A percentile compares a stretch with the other conserved stretches of the same genome.
These are phyloP conservation scores for Cyphellophora europaea DNA, from an alignment of 2,329 filamentous ascomycete species.

Conservation along the genomic window DNA sequence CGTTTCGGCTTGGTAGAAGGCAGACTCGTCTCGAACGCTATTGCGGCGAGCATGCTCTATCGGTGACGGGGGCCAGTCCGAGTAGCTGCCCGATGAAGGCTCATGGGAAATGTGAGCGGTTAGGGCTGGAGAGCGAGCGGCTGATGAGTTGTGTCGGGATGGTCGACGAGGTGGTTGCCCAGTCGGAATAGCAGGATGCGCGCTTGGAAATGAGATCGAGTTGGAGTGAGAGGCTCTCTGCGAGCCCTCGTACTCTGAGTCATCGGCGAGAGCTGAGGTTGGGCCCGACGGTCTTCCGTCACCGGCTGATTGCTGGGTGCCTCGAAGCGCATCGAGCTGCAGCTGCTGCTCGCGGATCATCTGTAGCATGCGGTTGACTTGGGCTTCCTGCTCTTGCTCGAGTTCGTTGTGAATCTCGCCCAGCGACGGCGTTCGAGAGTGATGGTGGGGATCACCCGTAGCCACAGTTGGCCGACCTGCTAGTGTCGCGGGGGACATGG, in stretches of 20 bases:
- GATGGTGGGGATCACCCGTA: slow-evolving; percentile 38
- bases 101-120: slow-evolving; percentile 21
- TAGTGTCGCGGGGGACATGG: slow-evolving; percentile 33
- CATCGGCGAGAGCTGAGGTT: slow-evolving; percentile 29
- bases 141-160: slow-evolving; percentile 26
- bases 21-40: slow-evolving; percentile 35
- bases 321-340: slow-evolving; percentile 31
- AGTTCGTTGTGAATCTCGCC: slow-evolving; percentile 42
- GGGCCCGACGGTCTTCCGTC: slow-evolving; percentile 24
- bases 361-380: slow-evolving; percentile 42
- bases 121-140: slow-evolving; percentile 27
- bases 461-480: slow-evolving; percentile 31
- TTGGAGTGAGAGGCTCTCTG: too few relatives aligned
- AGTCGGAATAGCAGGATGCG: slow-evolving; percentile 22
- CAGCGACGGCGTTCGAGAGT: slow-evolving; percentile 37
- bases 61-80: slow-evolving; percentile 18
- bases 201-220: slow-evolving; percentile 28
- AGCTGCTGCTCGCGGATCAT: slow-evolving; percentile 39
- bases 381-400: slow-evolving; percentile 42
- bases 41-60: slow-evolving; percentile 20
- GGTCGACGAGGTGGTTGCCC: slow-evolving; percentile 25
- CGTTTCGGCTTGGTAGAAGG: slow-evolving; percentile 39
- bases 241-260: slow-evolving; percentile 24
- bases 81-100: slow-evolving; percentile 6
- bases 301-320: slow-evolving; percentile 20